These are phyloP conservation scores for Rhizomucor miehei DNA, from an alignment of 371 early-diverging fungal species.

Conservation along the genomic window DNA sequence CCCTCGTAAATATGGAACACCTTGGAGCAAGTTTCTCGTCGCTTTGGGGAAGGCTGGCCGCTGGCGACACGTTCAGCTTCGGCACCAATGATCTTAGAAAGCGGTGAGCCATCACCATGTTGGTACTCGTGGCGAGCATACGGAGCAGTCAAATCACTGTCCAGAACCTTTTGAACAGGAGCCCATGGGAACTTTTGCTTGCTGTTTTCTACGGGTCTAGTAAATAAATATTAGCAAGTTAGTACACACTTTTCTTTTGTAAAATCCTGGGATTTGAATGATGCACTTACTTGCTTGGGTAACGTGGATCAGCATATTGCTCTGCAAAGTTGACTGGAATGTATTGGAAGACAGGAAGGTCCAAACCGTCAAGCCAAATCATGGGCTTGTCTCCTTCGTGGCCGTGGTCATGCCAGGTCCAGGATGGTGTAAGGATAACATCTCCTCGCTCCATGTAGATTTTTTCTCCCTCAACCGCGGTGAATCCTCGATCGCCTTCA, in stretches of 20 bases:
- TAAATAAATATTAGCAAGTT: neutral
- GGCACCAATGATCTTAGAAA: constrained; percentile 23
- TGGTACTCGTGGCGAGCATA: constrained; percentile 14
- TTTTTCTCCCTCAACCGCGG: constrained; percentile 25
- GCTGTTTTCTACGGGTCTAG: constrained; percentile 11
- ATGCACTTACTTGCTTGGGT: constrained; percentile 20
- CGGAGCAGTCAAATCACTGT: constrained; percentile 4
- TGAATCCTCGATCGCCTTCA: constrained; percentile 22
- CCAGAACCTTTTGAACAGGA: constrained; percentile 16
- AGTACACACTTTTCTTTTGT: no score
- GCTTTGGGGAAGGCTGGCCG: constrained; percentile 2
- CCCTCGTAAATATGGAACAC: constrained; percentile 20
- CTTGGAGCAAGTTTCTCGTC: constrained; percentile 18
- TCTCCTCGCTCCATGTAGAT: constrained; percentile 26
- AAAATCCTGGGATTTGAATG: no score
- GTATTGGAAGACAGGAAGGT: constrained; percentile 24
- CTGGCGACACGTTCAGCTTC: constrained; percentile 10
- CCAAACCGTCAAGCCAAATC: constrained; percentile 27
- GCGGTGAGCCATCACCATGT: constrained; percentile 11
- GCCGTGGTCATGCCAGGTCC: constrained; percentile 26
- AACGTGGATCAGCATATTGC: constrained; percentile 14
- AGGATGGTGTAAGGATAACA: constrained; percentile 24
- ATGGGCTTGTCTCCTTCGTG: constrained; percentile 25
- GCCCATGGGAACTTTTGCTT: constrained; percentile 19
- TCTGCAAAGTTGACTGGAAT: constrained; percentile 28